These are phyloP conservation scores for Xylariaceae sp. DNA, from an alignment of 2,329 filamentous ascomycete genomes.

Conservation along the genomic window DNA sequence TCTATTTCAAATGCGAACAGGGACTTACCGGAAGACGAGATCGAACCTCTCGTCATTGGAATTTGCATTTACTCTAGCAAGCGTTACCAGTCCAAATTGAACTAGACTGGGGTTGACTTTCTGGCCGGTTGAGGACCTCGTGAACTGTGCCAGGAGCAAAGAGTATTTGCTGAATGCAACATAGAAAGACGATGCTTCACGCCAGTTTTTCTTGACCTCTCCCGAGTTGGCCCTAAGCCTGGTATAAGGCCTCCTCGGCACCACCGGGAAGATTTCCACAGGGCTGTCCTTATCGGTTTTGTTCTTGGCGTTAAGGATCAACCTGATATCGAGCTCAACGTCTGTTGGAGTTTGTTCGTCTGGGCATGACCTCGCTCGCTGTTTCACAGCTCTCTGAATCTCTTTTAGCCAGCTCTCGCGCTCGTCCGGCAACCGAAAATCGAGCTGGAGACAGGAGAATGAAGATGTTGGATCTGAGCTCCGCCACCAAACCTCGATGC, in stretches of 20 bases:
- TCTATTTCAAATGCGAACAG: neutral
- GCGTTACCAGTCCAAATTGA: conserved; percentile 47
- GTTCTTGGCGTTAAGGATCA: conserved; percentile 43
- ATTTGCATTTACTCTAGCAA: conserved; percentile 48
- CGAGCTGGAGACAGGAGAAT: conserved; percentile 44
- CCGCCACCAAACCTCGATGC: conserved; percentile 55
- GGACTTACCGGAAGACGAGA: conserved; percentile 47
- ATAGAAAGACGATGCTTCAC: conserved; percentile 50
- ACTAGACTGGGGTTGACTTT: conserved; percentile 43
- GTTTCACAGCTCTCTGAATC: conserved; percentile 37
- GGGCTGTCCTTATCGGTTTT: conserved; percentile 29
- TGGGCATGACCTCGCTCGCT: conserved; percentile 20
- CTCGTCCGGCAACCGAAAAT: conserved; percentile 44
- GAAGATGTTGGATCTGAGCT: conserved; percentile 33
- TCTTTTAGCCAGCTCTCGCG: conserved; percentile 46
- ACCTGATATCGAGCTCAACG: conserved; percentile 41
- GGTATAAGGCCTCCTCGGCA: conserved; percentile 41
- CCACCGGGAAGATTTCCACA: conserved; percentile 48
- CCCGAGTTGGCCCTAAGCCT: conserved; percentile 36
- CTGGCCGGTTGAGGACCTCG: conserved; percentile 42
- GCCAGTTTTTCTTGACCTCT: conserved; percentile 40
- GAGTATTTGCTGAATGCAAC: conserved; percentile 50
- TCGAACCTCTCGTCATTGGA: conserved; percentile 53
- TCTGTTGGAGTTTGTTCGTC: conserved; percentile 41
- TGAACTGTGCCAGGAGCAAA: conserved; percentile 48